Evolutionary conservation across 2,329 filamentous ascomycete species (phyloP).

Genomic region (Phyllosticta capitalensis): DNA sequence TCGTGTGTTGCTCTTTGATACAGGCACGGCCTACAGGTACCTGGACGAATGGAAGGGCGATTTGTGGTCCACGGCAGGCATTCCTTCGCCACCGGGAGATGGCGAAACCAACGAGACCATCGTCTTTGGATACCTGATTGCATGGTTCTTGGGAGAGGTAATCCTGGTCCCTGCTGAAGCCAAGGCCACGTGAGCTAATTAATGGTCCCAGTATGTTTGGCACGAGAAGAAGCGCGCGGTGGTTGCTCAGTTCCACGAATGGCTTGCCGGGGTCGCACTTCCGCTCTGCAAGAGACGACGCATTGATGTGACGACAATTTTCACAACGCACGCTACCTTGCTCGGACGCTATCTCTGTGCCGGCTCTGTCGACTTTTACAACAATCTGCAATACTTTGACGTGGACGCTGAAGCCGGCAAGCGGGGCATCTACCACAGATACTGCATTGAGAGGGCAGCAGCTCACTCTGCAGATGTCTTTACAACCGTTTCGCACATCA

Average conservation of each 20-base stretch:
- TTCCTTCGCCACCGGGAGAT: conserved; percentile 85
- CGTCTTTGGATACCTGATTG: conserved; percentile 92
- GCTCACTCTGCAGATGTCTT: conserved; percentile 93
- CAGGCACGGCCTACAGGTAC: conserved; percentile 81
- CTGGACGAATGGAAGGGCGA: conserved; percentile 96
- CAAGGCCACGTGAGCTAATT: conserved; percentile 14
- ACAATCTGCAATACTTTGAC: conserved; percentile 94
- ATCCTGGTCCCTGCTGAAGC: conserved; percentile 17
- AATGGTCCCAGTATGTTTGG: conserved; percentile 62
- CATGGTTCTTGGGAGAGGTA: conserved; percentile 97
- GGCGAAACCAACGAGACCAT: conserved; percentile 96
- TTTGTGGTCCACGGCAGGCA: conserved; percentile 84
- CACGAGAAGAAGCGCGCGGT: conserved; percentile 88
- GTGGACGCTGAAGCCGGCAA: conserved; percentile 95
- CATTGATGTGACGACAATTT: conserved; percentile 96
- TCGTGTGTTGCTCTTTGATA: conserved; percentile 87
- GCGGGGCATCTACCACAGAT: conserved; percentile 95
- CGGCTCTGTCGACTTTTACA: conserved; percentile 97
- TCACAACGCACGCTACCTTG: conserved; percentile 94
- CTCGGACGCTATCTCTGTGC: conserved; percentile 94
- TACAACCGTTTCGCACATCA: conserved; percentile 97
- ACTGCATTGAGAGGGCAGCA: conserved; percentile 93
- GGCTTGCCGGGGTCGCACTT: conserved; percentile 88
- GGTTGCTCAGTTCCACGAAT: conserved; percentile 98
- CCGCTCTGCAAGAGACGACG: conserved; percentile 86